A percentile compares a stretch with the other conserved stretches of the same genome.
These are phyloP conservation scores for Colletotrichum sp. DNA, from an alignment of 2,329 filamentous ascomycete species.

Conservation along the genomic window DNA sequence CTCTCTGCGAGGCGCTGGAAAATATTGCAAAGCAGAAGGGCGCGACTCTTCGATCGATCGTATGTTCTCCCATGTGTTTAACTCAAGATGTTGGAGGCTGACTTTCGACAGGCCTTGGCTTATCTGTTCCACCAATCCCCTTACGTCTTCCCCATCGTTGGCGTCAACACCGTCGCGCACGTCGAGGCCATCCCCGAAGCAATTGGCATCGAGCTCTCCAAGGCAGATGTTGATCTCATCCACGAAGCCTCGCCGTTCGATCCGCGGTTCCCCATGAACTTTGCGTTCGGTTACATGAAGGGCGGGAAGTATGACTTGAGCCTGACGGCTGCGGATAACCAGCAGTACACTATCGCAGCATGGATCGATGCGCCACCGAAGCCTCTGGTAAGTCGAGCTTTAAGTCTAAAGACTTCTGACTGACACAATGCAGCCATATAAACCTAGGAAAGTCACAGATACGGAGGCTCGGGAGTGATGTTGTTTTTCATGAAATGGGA, in stretches of 20 bases:
- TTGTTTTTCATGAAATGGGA: background rate
- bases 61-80: background rate
- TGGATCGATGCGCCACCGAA: background rate
- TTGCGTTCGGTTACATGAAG: background rate
- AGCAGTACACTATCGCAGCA: background rate
- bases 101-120: constrained; percentile 48
- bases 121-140: constrained; percentile 65
- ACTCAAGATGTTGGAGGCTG: background rate
- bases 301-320: background rate
- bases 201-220: constrained; percentile 54
- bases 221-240: constrained; percentile 59
- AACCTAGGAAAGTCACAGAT: background rate
- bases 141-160: constrained; percentile 65
- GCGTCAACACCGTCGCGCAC: constrained; percentile 64
- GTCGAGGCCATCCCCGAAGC: constrained; percentile 65
- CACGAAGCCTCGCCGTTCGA: constrained; percentile 58
- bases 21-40: constrained; percentile 10
- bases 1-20: constrained; percentile 7
- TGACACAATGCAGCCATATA: background rate
- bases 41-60: background rate
- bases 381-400: background rate
- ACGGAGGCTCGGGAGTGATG: background rate
- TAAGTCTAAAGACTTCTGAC: fast-evolving
- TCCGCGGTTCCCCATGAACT: constrained; percentile 54
- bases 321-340: background rate